These are phyloP conservation scores for Hanseniaspora occidentalis DNA, from an alignment of 805 yeast genomes.

Conservation along the genomic window DNA sequence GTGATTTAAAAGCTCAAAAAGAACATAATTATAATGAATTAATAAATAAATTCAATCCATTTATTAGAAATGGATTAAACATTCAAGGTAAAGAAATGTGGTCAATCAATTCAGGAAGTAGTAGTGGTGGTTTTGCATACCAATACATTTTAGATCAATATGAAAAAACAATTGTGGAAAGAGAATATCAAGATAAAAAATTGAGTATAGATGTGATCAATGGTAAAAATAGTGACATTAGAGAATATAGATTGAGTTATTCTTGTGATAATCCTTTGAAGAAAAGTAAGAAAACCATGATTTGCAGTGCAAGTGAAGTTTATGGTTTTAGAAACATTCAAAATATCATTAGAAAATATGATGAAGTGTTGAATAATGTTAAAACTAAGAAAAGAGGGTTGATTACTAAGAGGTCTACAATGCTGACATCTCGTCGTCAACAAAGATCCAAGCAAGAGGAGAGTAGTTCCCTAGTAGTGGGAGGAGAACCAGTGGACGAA, in stretches of 20 bases:
- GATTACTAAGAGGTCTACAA: conserved; percentile 1
- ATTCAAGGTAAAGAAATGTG: too few species aligned
- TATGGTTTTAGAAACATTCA: conserved; percentile 94
- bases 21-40: conserved; percentile 2
- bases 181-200: conserved; percentile 10
- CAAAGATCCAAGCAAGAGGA: conserved; percentile 7
- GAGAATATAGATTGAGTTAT: conserved; percentile 51
- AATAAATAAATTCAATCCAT: conserved; percentile 5
- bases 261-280: too few species aligned
- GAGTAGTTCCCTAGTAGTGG: conserved; percentile 8
- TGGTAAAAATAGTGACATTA: conserved; percentile 69
- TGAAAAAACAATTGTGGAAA: conserved; percentile 14
- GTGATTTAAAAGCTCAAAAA: background rate
- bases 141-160: conserved; percentile 40
- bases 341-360: conserved; percentile 71
- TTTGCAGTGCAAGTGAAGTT: conserved; percentile 53
- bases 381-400: conserved; percentile 20
- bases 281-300: conserved; percentile 19
- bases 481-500: conserved; percentile 17
- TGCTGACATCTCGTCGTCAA: background rate
- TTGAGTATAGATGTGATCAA: conserved; percentile 27
- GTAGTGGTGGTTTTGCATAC: conserved; percentile 82
- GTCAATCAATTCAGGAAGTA: conserved; percentile 65
- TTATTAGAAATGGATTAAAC: too few species aligned
- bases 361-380: conserved; percentile 11